Evolutionary conservation across 2,329 filamentous ascomycete species (phyloP), one percentile per base, ranked within the genome.

Genomic region (Rutstroemia sydowiana): DNA sequence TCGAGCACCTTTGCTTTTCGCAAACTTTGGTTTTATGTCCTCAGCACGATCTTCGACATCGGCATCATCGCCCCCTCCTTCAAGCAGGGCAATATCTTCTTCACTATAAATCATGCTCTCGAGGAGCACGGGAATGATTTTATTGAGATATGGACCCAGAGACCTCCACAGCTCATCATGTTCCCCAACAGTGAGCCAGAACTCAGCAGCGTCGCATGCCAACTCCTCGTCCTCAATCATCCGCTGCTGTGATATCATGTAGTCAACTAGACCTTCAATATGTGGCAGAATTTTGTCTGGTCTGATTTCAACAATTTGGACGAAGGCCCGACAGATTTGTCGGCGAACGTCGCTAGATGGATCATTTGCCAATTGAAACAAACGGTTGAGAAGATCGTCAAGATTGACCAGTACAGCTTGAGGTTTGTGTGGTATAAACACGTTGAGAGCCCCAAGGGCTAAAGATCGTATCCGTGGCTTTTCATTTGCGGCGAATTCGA

Each of bases 91-190:
- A 61, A 95, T 93, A 59, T 97, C 93, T 61, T 98, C 93, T 57
- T 93, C 88, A 63, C 87, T 88, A 68, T 97, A 98, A 1, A 97
- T 83, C 92, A 98, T 98, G 66, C 88, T 95, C 59, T 93, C 83
- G 7, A 98, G 78, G 47, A 98, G 73, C 1, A 96, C 87, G 0
- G 93, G 93, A 28, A 98, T 85, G 57, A 97, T 92, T 67, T 87
- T 88, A 59, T 79, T 71, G 51, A 97, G 79, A 65, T 88, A 88
- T 0, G 90, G 90, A 8, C 78, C 82, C 42, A 98, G 74, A 0
- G 82, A 78, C 59, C 82, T 78, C 73, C 88, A 89, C 48, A 97
- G 73, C 54, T 85, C 80, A 39, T 87, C 80, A 65, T 95, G 88
- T 67, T 96, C 93, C 55, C 90, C 91, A 18, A 95, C 84, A 36